Evolutionary conservation across 2,329 filamentous ascomycete species (phyloP), one percentile per base, ranked within the genome.

Genomic region (Ascosphaera apis): DNA sequence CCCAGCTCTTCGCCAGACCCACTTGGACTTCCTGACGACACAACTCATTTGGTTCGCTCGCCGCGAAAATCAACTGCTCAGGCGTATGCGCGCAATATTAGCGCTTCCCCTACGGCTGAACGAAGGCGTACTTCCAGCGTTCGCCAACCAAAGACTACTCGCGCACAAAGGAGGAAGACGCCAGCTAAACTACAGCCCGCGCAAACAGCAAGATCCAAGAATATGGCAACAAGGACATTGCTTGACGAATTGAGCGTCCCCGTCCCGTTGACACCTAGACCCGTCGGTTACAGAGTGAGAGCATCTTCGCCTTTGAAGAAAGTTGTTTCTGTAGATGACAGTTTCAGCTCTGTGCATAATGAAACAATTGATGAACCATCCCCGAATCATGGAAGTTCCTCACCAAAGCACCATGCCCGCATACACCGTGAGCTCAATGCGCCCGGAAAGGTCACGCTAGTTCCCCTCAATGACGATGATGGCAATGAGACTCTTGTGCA

Each of bases 1-100:
- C 39, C 46, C 36, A 57, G 48, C 43, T 58, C 56, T 39, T 59
- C 56, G 31, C 55, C 56, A 33, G 56, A 59, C 48, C 48, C 57
- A 36, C 48, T 59, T 38, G 55, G 51, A 17, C 55, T 56, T 33
- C 50, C 56, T 40, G 56, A 54, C 38, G 54, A 59, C 43, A 50
- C 48, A 25, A 51, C 57, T 15, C 58, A 57, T 42, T 43, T 59
- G 21, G 51, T 59, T 19, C 58, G 56, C 15, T 58, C 56, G 3
- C 56, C 56, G 2, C 48, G 49, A 11, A 56, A 54, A 37, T 51
- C 54, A 3, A 54, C 56, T 34, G 13, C 44, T 7, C 52, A 52
- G 36, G 55, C 53, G 36, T 53, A 53, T 39, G 51, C 49, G 52
- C 53, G 28, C 44, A 48, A 30, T 51, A 53, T 40, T 45, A 49